phyloP scores from a whole-genome alignment of 2,329 filamentous ascomycete species.

The Alternaria sp. region DNA sequence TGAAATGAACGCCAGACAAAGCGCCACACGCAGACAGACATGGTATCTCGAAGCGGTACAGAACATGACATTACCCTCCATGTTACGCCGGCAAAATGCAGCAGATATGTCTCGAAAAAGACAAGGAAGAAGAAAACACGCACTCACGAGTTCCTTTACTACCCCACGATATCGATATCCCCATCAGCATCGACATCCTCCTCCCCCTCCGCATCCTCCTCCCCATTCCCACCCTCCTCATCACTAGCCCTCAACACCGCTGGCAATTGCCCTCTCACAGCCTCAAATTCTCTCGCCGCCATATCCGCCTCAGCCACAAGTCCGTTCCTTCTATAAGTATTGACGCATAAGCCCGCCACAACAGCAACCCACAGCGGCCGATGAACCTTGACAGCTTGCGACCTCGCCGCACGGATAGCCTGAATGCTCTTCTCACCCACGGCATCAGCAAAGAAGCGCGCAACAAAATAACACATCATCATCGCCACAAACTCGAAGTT shows the following conservation, averaged over 20 bases:
- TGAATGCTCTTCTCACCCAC: conserved; percentile 69
- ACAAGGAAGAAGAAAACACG: neutral
- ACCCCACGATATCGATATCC: neutral
- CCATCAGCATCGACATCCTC: conserved; percentile 15
- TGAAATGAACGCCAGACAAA: neutral
- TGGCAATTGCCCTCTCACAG: conserved; percentile 37
- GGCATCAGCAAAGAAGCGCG: conserved; percentile 80
- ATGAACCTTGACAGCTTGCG: conserved; percentile 35
- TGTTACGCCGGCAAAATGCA: neutral
- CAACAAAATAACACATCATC: conserved; percentile 84
- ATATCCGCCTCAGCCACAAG: conserved; percentile 37
- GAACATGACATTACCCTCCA: neutral
- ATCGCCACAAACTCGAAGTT: conserved; percentile 86
- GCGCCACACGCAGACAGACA: neutral
- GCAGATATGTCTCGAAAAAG: neutral
- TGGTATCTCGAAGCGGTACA: conserved; percentile 2
- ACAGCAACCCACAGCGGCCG: conserved; percentile 45
- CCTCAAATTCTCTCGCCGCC: conserved; percentile 33
- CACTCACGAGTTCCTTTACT: neutral
- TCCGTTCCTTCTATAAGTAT: conserved; percentile 41
- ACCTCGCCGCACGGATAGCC: conserved; percentile 51
- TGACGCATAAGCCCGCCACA: conserved; percentile 43
- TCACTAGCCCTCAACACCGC: conserved; percentile 26
- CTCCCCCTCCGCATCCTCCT: conserved; percentile 36
- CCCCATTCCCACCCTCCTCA: conserved; percentile 27